Evolutionary conservation across 2,329 filamentous ascomycete genomes (phyloP).

Genomic region (Amylocarpus encephaloides): DNA sequence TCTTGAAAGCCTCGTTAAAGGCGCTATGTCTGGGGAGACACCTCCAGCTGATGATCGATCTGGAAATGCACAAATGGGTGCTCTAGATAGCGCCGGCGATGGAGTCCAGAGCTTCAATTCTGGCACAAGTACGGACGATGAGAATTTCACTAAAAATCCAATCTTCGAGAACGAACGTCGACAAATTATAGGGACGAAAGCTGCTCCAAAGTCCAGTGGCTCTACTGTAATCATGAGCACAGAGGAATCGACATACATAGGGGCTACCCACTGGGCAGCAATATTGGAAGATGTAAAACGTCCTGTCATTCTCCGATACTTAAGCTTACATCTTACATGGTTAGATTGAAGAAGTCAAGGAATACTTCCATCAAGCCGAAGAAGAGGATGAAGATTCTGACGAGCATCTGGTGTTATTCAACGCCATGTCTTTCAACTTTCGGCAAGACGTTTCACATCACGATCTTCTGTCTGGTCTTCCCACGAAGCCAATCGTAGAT

Average conservation of each 20-base stretch:
- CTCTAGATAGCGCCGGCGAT: background rate
- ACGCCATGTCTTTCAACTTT: slow-evolving; percentile 34
- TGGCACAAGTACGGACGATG: too few relatives aligned
- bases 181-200: background rate
- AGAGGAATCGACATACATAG: slow-evolving; percentile 44
- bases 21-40: slow-evolving; percentile 38
- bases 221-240: too few relatives aligned
- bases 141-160: background rate
- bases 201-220: background rate
- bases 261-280: slow-evolving; percentile 54
- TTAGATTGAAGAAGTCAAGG: slow-evolving; percentile 53
- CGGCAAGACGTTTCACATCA: slow-evolving; percentile 35
- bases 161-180: background rate
- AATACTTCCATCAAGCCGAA: slow-evolving; percentile 46
- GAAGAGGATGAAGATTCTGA: slow-evolving; percentile 21
- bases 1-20: slow-evolving; percentile 52
- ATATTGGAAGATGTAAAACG: slow-evolving; percentile 51
- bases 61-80: background rate
- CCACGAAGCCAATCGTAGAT: slow-evolving; percentile 42
- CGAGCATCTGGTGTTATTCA: slow-evolving; percentile 33
- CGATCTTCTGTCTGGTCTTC: slow-evolving; percentile 44
- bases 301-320: background rate
- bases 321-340: slow-evolving; percentile 1
- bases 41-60: background rate
- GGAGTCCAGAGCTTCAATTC: too few relatives aligned